Percentiles rank a stretch among this genome's conserved stretches.
Conservation (phyloP, 495 filamentous ascomycete species). For the Aspergillus sclerotiicarbonarius region DNA sequence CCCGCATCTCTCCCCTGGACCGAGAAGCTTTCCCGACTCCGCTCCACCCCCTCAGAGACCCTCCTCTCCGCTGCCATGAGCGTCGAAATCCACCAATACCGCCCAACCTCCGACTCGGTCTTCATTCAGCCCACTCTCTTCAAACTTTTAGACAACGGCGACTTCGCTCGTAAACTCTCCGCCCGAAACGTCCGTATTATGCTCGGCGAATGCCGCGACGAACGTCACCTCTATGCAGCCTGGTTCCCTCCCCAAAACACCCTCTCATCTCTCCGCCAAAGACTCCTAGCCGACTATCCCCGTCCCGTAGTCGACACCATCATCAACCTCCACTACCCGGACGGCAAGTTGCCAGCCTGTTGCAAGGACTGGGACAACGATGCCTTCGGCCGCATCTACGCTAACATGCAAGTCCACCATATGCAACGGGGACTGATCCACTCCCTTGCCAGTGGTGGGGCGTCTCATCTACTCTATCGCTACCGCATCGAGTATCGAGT, state of each 20-base stretch:
- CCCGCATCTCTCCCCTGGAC: constrained; percentile 33
- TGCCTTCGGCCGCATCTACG: constrained; percentile 56
- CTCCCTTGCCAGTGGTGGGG: constrained; percentile 27
- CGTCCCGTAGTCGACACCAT: constrained; percentile 39
- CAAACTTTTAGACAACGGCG: constrained; percentile 45
- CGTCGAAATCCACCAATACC: constrained; percentile 51
- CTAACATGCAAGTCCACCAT: constrained; percentile 55
- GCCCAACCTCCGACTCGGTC: constrained; percentile 47
- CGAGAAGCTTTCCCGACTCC: constrained; percentile 48
- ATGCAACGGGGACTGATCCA: constrained; percentile 44
- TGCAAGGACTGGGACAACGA: constrained; percentile 38
- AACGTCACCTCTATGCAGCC: constrained; percentile 50
- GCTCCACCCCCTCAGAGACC: constrained; percentile 30
- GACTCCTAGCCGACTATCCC: constrained; percentile 56
- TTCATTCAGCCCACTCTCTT: constrained; percentile 51
- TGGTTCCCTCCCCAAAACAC: constrained; percentile 42
- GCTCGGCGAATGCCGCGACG: constrained; percentile 55
- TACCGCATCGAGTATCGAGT: constrained; percentile 53
- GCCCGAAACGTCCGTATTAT: constrained; percentile 48
- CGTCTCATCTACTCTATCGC: constrained; percentile 33
- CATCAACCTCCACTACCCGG: constrained; percentile 43
- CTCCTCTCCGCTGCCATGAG: constrained; percentile 41
- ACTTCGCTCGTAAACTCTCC: constrained; percentile 41
- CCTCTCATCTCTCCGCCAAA: constrained; percentile 35
- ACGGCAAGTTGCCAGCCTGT: constrained; percentile 24